A percentile compares a stretch with the other conserved stretches of the same genome.
Conservation (phyloP, 768 basidiomycete species). For the Gymnopilus dilepis region DNA sequence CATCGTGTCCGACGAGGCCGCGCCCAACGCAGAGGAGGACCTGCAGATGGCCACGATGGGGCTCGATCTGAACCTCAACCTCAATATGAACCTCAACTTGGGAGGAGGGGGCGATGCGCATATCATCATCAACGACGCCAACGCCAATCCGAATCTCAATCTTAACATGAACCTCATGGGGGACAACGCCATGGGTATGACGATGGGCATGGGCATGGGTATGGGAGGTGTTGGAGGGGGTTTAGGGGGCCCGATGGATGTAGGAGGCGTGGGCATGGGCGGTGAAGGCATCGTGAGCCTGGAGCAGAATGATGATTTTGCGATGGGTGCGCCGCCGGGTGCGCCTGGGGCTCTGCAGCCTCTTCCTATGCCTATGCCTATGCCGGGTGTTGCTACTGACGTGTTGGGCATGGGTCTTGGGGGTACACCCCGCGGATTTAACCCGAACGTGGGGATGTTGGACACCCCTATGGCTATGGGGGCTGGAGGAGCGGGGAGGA, state of each 20-base stretch:
- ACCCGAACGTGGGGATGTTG: not conserved
- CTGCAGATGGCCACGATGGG: slow-evolving; percentile 30
- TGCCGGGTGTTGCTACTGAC: no score
- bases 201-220: not conserved
- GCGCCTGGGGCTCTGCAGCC: slow-evolving; percentile 61
- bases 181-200: slow-evolving; percentile 7
- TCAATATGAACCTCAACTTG: slow-evolving; percentile 21
- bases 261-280: slow-evolving; percentile 15
- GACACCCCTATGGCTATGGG: not conserved
- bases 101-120: slow-evolving; percentile 38
- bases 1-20: slow-evolving; percentile 47
- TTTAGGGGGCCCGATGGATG: slow-evolving; percentile 34
- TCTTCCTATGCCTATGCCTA: not conserved
- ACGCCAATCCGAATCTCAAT: slow-evolving; percentile 21
- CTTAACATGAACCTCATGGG: not conserved
- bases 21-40: slow-evolving; percentile 28
- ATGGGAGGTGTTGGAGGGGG: slow-evolving; percentile 13
- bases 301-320: slow-evolving; percentile 86
- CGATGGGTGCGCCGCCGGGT: slow-evolving; percentile 89
- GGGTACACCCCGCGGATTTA: not conserved
- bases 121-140: slow-evolving; percentile 50
- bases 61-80: slow-evolving; percentile 11
- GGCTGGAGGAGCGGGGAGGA: slow-evolving; percentile 25
- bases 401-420: not conserved
- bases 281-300: slow-evolving; percentile 74